These are phyloP conservation scores for Penicillium sp. DNA, from an alignment of 2,329 filamentous ascomycete species.

Conservation along the genomic window DNA sequence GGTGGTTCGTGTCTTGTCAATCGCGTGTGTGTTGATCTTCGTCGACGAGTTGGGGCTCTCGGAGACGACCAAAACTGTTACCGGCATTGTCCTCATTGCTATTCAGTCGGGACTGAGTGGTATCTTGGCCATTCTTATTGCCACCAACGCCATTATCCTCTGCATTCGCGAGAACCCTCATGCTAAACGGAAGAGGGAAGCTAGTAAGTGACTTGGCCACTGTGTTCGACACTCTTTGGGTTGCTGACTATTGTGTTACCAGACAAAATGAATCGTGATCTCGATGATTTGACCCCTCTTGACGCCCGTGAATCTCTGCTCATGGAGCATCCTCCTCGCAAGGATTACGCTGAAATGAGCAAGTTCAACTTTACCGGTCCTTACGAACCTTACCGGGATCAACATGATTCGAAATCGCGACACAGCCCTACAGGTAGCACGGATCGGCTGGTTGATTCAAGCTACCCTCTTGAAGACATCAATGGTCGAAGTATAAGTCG, in stretches of 20 bases:
- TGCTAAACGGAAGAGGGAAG: slow-evolving; percentile 75
- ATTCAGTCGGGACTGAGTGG: slow-evolving; percentile 78
- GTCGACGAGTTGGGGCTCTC: slow-evolving; percentile 83
- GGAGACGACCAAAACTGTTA: slow-evolving; percentile 87
- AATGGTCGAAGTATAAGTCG: no score
- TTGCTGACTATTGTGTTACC: no score
- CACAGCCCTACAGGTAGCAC: no score
- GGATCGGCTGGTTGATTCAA: no score
- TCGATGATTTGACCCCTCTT: slow-evolving; percentile 75
- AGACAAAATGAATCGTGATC: slow-evolving; percentile 69
- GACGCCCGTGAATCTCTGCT: slow-evolving; percentile 65
- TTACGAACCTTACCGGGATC: slow-evolving; percentile 36
- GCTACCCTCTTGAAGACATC: no score
- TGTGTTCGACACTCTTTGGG: no score
- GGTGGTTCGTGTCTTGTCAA: slow-evolving; percentile 76
- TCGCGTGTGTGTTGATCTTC: slow-evolving; percentile 81
- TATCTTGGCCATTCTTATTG: slow-evolving; percentile 74
- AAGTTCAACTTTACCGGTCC: slow-evolving; percentile 36
- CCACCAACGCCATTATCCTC: slow-evolving; percentile 75
- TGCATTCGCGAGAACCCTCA: slow-evolving; percentile 85
- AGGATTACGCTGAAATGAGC: slow-evolving; percentile 31
- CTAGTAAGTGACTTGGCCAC: no score
- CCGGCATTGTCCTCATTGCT: slow-evolving; percentile 82
- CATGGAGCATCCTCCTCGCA: slow-evolving; percentile 49
- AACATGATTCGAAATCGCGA: no score